Evolutionary conservation across 495 filamentous ascomycete genomes (phyloP), one percentile per base, ranked within the genome.

Genomic region (Aspergillus olivimuriae): DNA sequence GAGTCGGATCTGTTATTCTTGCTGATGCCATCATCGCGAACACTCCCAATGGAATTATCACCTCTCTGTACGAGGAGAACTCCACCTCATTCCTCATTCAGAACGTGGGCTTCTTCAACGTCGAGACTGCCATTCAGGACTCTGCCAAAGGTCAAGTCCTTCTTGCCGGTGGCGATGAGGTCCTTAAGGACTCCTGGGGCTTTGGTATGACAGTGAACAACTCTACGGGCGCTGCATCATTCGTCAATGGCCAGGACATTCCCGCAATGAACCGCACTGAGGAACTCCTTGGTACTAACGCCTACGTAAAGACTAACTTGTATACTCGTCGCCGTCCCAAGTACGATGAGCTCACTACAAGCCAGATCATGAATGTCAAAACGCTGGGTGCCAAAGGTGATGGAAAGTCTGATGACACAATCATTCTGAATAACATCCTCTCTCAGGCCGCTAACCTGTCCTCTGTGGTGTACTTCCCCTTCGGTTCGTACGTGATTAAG

Each of bases 401-500:
- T 47, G 76, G 76, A 4, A 44, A 30, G 0, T 70, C 73, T 1
- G 74, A 80, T 50, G 74, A 78, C 37, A 69, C 69, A 5, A 54
- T 52, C 1, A 65, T 62, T 26, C 57, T 95, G 46, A 86, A 95
- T 52, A 61, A 61, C 3, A 68, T 82, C 34, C 70, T 87, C 42
- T 68, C 83, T 53, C 70, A 61, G 39, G 79, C 79, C 80, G 50
- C 32, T 34, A 12, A 34, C 14, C 10, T 34, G 32, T 34, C 60
- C 1, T 36, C 53, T 34, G 64, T 94, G 40, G 73, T 94, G 41
- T 94, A 81, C 66, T 87, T 95, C 56, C 83, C 88, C 52, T 79
- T 84, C 49, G 89, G 89, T 30, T 76, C 80, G 12, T 95, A 94
- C 60, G 60, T 87, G 18, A 63, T 94, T 48, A 80, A 77, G 24